These are phyloP conservation scores for Pulveroboletus sp. DNA, from an alignment of 1,284 basidiomycete genomes.

Conservation along the genomic window DNA sequence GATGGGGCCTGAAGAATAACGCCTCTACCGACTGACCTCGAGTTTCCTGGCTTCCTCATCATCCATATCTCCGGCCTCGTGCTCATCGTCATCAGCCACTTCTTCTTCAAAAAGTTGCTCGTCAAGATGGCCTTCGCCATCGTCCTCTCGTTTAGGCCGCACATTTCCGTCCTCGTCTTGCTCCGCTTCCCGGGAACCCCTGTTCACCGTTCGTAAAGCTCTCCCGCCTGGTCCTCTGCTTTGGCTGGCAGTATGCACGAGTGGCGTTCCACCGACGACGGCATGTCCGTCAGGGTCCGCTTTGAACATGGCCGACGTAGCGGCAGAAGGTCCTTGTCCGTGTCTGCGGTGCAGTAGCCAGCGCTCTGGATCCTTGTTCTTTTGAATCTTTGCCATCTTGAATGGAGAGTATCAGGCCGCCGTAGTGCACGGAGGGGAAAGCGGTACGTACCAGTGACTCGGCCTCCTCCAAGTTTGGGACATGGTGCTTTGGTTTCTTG, in stretches of 20 bases:
- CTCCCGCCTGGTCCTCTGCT: constrained; percentile 65
- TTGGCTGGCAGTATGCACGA: constrained; percentile 47
- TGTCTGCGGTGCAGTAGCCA: constrained; percentile 62
- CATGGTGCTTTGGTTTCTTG: constrained; percentile 70
- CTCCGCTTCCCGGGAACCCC: constrained; percentile 66
- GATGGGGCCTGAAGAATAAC: neutral
- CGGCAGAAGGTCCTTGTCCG: constrained; percentile 53
- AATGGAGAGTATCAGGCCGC: neutral
- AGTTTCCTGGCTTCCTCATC: constrained; percentile 84
- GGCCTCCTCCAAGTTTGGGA: constrained; percentile 68
- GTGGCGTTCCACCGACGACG: constrained; percentile 39
- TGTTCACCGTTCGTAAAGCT: constrained; percentile 59
- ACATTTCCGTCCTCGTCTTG: constrained; percentile 50
- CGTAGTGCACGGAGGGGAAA: constrained; percentile 19
- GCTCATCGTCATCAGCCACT: constrained; percentile 86
- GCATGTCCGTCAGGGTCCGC: constrained; percentile 49
- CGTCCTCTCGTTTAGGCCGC: constrained; percentile 52
- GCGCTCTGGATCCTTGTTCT: constrained; percentile 69
- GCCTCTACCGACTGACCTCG: constrained; percentile 49
- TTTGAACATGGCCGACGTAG: constrained; percentile 64
- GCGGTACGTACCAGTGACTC: constrained; percentile 60
- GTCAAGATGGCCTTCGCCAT: constrained; percentile 72
- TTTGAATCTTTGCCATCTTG: constrained; percentile 50
- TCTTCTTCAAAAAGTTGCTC: constrained; percentile 83
- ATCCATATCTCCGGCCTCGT: constrained; percentile 63